phyloP scores from a whole-genome alignment of 2,329 filamentous ascomycete species.

The Trichophyton mentagrophytes region DNA sequence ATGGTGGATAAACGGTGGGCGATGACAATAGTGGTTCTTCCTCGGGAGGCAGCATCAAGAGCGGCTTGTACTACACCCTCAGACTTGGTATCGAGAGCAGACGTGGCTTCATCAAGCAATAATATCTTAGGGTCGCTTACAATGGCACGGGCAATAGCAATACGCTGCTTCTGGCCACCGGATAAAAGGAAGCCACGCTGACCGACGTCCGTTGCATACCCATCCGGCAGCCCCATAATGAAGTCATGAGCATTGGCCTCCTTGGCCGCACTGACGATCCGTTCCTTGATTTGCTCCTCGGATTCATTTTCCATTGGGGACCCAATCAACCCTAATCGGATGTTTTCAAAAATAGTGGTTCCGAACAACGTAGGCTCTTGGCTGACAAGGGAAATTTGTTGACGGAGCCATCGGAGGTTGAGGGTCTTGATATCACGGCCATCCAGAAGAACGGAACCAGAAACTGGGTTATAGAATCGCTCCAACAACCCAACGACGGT shows the following conservation, averaged over 20 bases:
- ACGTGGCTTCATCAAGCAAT: slow-evolving; percentile 88
- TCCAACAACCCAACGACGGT: slow-evolving; percentile 90
- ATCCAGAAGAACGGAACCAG: slow-evolving; percentile 66
- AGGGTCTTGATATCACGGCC: slow-evolving; percentile 67
- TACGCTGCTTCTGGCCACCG: slow-evolving; percentile 92
- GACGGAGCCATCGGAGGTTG: slow-evolving; percentile 81
- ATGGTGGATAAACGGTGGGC: slow-evolving; percentile 93
- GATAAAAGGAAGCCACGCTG: slow-evolving; percentile 86
- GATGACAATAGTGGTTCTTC: slow-evolving; percentile 89
- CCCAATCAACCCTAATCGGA: slow-evolving; percentile 79
- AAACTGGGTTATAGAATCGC: slow-evolving; percentile 83
- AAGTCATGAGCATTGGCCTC: slow-evolving; percentile 95
- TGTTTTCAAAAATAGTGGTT: slow-evolving; percentile 80
- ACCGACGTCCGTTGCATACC: slow-evolving; percentile 89
- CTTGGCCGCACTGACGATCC: slow-evolving; percentile 68
- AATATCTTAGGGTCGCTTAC: slow-evolving; percentile 87
- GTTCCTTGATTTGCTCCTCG: slow-evolving; percentile 54
- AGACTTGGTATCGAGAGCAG: slow-evolving; percentile 82
- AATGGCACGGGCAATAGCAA: slow-evolving; percentile 82
- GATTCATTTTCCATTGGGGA: slow-evolving; percentile 58
- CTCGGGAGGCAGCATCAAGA: slow-evolving; percentile 69
- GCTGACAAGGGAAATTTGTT: slow-evolving; percentile 82
- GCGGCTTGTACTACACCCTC: slow-evolving; percentile 91
- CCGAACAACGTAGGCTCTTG: slow-evolving; percentile 88
- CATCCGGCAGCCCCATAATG: slow-evolving; percentile 65